Percentiles rank a stretch among this genome's conserved stretches.
Evolutionary conservation across 2,329 filamentous ascomycete genomes (phyloP).

Genomic region (Exophiala aquamarina): DNA sequence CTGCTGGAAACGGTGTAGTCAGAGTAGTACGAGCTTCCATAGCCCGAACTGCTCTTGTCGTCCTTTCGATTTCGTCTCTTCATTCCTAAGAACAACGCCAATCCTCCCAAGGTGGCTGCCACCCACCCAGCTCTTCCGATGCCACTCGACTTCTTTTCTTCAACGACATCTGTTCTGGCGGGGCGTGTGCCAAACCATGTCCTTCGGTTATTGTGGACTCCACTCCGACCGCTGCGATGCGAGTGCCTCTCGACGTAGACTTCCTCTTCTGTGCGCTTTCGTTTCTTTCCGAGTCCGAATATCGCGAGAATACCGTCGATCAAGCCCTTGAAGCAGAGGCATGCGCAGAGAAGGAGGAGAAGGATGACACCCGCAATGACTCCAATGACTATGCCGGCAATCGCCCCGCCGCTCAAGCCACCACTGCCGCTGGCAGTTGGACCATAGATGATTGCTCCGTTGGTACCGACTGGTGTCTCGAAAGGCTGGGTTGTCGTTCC

Average conservation of each 20-base stretch:
- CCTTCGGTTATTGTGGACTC: conserved; percentile 13
- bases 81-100: conserved; percentile 47
- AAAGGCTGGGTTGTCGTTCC: conserved; percentile 44
- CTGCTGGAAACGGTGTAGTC: conserved; percentile 44
- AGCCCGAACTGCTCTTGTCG: conserved; percentile 40
- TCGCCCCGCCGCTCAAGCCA: conserved; percentile 50
- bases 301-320: conserved; percentile 42
- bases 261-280: conserved; percentile 35
- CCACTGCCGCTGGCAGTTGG: conserved; percentile 31
- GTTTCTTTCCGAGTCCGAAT: conserved; percentile 40
- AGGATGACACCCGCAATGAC: conserved; percentile 46
- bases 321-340: conserved; percentile 43
- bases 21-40: conserved; percentile 38
- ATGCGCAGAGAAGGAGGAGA: conserved; percentile 45
- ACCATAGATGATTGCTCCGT: conserved; percentile 39
- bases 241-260: conserved; percentile 38
- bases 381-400: conserved; percentile 53
- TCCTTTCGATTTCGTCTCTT: conserved; percentile 39
- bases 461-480: conserved; percentile 45
- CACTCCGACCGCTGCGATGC: conserved; percentile 25
- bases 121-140: conserved; percentile 42
- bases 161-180: conserved; percentile 31
- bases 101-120: conserved; percentile 42
- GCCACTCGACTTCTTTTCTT: conserved; percentile 36
- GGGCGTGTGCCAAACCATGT: conserved; percentile 44